phyloP scores from a whole-genome alignment of 257 asterid genomes.

The Petunia axillaris region DNA sequence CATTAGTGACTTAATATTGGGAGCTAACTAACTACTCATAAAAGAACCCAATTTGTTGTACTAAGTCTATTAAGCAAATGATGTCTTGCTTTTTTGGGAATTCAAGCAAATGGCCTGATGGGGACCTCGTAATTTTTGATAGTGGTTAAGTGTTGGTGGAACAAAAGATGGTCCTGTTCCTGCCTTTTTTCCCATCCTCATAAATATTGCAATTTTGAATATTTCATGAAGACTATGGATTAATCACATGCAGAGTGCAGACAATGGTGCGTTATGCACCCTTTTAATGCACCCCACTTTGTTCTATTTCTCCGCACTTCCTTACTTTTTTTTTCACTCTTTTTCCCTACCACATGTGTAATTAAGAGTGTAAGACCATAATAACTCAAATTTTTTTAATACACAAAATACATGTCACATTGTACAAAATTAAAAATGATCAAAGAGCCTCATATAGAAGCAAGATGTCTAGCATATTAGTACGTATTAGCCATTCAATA shows the following conservation, averaged over 20 bases:
- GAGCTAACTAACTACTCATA: neutral
- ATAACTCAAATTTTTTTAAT: no score
- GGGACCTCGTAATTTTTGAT: constrained; percentile 5
- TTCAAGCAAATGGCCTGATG: neutral
- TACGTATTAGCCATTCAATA: no score
- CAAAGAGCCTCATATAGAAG: no score
- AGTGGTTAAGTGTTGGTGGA: neutral
- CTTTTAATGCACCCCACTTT: neutral
- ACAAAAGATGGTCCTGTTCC: neutral
- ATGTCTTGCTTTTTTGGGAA: neutral
- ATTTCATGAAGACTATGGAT: no score
- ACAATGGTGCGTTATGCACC: constrained; percentile 1
- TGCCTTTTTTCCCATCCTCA: neutral
- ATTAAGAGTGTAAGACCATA: no score
- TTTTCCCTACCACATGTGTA: neutral
- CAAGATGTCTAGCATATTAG: no score
- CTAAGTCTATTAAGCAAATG: neutral
- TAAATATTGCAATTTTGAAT: neutral
- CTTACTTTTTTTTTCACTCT: neutral
- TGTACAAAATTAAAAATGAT: no score
- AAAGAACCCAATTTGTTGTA: neutral
- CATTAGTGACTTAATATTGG: neutral
- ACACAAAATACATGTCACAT: no score
- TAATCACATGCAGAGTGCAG: neutral
- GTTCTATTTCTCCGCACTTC: neutral